These are phyloP conservation scores for Asterophora lycoperdoides DNA, from an alignment of 768 basidiomycete species.

Conservation along the genomic window DNA sequence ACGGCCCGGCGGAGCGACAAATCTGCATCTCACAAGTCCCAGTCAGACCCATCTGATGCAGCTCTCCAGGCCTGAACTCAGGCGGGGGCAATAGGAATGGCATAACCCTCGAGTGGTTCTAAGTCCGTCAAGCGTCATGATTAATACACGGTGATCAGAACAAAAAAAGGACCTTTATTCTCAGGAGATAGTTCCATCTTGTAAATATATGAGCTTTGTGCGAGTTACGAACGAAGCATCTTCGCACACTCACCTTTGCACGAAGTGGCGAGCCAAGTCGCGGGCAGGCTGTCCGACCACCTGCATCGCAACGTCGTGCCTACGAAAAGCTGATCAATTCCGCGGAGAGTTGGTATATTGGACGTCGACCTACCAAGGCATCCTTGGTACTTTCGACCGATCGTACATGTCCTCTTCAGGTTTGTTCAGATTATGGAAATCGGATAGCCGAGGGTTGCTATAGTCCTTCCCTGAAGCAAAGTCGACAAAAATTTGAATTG, in stretches of 20 bases:
- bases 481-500: background rate
- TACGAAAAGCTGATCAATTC: slow-evolving; percentile 23
- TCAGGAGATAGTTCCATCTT: slow-evolving; percentile 91
- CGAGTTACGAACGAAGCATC: slow-evolving; percentile 12
- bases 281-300: slow-evolving; percentile 95
- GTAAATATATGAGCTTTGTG: slow-evolving; percentile 4
- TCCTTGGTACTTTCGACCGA: slow-evolving; percentile 79
- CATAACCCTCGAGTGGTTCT: slow-evolving; percentile 92
- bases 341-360: background rate
- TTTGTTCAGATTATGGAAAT: slow-evolving; percentile 84
- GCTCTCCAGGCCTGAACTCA: slow-evolving; percentile 81
- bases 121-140: slow-evolving; percentile 4
- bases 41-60: slow-evolving; percentile 75
- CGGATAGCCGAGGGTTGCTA: slow-evolving; percentile 81
- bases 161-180: slow-evolving; percentile 70
- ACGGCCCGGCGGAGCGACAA: slow-evolving; percentile 90
- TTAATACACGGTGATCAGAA: slow-evolving; percentile 11
- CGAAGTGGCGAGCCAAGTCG: slow-evolving; percentile 91
- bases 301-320: slow-evolving; percentile 97
- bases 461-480: slow-evolving; percentile 81
- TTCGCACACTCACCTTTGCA: slow-evolving; percentile 61
- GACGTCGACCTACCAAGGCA: slow-evolving; percentile 74
- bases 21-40: slow-evolving; percentile 98
- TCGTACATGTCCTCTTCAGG: slow-evolving; percentile 97
- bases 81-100: slow-evolving; percentile 92